Evolutionary conservation across 2,329 filamentous ascomycete genomes (phyloP), one percentile per base, ranked within the genome.

Genomic region (Cadophora luteo-olivacea): DNA sequence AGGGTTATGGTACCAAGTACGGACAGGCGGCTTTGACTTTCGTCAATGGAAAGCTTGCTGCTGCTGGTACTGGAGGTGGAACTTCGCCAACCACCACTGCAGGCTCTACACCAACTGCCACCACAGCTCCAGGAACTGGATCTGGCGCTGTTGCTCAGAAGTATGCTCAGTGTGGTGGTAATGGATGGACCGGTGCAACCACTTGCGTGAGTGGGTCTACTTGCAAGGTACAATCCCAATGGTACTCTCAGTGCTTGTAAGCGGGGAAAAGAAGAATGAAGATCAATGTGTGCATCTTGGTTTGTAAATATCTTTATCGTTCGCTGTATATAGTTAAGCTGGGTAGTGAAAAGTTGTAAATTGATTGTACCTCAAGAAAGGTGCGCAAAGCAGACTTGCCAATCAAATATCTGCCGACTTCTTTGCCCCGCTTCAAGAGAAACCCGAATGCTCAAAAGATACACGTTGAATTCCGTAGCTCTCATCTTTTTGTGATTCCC

Each of bases 1-100:
- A 89, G 76, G 83, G 84, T 1, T 90, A 90, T 70, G 86, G 85
- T 1, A 79, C 76, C 65, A 83, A 84, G 69, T 89, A 89, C 72
- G 87, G 87, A 2, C 78, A 81, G 41, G 81, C 84, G 57, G 87
- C 87, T n/a, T 76, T 89, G 45, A 73, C 79, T 16, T 90, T 89
- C 72, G 84, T 88, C 70, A 83, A 87, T 77, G 81, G 78, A 74
- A 87, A 85, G 78, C 70, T 87, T 65, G 68, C 66, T 25, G 41
- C 60, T 0, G 33, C 61, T 25, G 49, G 67, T 19, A 52, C 58
- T 48, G 64, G 68, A 32, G 57, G 51, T n/a, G 48, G 60, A 22
- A 54, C 57, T 6, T 65, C 61, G 16, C 55, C 68, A 6, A 55
- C 69, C 12, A 62, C 64, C 33, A 49, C 62, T 29, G 55, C 64